Conservation (phyloP, 23 red algal species). For the Gracilaria gracilis region DNA sequence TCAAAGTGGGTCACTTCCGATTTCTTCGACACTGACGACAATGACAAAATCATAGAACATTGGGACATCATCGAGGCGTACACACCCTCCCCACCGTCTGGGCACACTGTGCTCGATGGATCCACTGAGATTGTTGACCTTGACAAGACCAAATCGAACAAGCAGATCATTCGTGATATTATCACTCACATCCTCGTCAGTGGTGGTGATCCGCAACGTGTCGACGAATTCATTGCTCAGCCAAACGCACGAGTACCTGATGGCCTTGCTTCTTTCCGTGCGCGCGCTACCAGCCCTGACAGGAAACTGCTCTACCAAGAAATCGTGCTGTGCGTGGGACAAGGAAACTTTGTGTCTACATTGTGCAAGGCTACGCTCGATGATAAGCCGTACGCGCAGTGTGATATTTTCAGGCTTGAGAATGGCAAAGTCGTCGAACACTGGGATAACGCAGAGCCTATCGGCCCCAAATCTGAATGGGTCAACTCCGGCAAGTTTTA, state of each 20-base stretch:
- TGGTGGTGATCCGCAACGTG: not conserved
- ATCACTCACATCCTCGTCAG: not conserved
- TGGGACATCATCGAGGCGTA: conserved; percentile 12
- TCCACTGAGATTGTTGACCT: conserved; percentile 1
- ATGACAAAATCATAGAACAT: conserved; percentile 33
- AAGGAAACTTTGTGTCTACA: conserved; percentile 17
- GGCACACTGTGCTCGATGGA: not conserved
- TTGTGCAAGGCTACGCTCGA: not conserved
- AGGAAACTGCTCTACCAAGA: not conserved
- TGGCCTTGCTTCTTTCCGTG: not conserved
- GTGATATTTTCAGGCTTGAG: not conserved
- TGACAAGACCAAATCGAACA: conserved; percentile 7
- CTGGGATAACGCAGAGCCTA: conserved; percentile 13
- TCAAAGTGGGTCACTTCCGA: conserved; percentile 16
- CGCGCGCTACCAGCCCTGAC: not conserved
- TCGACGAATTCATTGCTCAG: conserved; percentile 1
- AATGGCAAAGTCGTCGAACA: conserved; percentile 23
- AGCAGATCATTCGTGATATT: not conserved
- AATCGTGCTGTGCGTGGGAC: not conserved
- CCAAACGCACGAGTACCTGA: not conserved
- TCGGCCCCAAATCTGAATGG: not conserved
- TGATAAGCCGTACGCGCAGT: not conserved
- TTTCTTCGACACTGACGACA: conserved; percentile 47
- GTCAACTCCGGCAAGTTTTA: conserved; percentile 31
- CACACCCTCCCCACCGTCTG: not conserved